Conservation (phyloP, 495 filamentous ascomycete genomes). For the Xylaria cubensis region DNA sequence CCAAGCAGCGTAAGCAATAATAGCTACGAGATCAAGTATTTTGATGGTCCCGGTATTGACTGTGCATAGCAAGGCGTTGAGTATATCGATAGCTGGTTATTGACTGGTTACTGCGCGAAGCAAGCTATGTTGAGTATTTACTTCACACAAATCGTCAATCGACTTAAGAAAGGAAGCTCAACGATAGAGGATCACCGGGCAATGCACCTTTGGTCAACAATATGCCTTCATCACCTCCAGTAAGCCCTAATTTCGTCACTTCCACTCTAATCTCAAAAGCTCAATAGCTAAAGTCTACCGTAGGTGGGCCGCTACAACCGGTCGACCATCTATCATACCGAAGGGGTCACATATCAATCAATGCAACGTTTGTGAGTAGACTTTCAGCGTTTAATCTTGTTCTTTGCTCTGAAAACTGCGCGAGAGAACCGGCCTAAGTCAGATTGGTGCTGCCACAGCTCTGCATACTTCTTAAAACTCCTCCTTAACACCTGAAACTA, state of each 20-base stretch:
- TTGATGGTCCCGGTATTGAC: conserved; percentile 14
- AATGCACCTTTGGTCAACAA: conserved; percentile 41
- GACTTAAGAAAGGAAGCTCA: conserved; percentile 33
- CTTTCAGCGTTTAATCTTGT: background rate
- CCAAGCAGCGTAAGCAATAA: conserved; percentile 34
- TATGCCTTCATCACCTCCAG: conserved; percentile 44
- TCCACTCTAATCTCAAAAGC: background rate
- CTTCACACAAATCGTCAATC: conserved; percentile 40
- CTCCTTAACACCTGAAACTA: background rate
- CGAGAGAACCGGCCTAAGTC: background rate
- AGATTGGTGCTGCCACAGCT: background rate
- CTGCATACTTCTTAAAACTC: background rate
- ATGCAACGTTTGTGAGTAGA: conserved; percentile 34
- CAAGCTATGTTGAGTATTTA: conserved; percentile 43
- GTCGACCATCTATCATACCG: conserved; percentile 40
- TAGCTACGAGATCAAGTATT: background rate
- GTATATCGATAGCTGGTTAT: conserved; percentile 43
- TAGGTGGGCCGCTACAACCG: conserved; percentile 41
- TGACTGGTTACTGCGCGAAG: conserved; percentile 41
- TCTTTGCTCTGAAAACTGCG: background rate
- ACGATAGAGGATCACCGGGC: conserved; percentile 35
- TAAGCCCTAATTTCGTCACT: conserved; percentile 17
- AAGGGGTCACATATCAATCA: conserved; percentile 36
- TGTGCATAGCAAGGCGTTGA: conserved; percentile 37
- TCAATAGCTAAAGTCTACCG: background rate